Evolutionary conservation across 768 basidiomycete species (phyloP).

Genomic region (Naganishia vaughanmartiniae): DNA sequence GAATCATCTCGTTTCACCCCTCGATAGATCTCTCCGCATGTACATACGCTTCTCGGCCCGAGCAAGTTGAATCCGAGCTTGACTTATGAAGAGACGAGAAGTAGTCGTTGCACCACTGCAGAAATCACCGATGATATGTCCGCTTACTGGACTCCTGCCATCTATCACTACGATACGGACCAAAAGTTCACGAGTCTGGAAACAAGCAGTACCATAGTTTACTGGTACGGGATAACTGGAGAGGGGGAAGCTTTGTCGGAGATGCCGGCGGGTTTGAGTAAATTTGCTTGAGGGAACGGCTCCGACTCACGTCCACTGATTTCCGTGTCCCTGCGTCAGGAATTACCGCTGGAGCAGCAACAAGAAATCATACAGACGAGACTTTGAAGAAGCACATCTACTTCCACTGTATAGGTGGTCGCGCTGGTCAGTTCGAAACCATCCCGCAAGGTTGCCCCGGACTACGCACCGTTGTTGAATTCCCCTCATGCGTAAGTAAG

Average conservation of each 20-base stretch:
- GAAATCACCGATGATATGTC: slow-evolving; percentile 44
- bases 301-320: neutral
- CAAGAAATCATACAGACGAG: neutral
- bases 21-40: neutral
- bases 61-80: slow-evolving; percentile 11
- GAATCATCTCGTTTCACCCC: neutral
- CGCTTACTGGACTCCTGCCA: slow-evolving; percentile 31
- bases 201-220: neutral
- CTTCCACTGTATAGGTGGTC: neutral
- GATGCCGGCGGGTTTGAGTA: slow-evolving; percentile 8
- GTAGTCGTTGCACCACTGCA: slow-evolving; percentile 38
- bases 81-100: slow-evolving; percentile 34
- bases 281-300: neutral
- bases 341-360: neutral
- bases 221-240: slow-evolving; percentile 8
- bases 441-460: slow-evolving; percentile 9
- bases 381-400: slow-evolving; percentile 10
- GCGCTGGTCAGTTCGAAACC: neutral
- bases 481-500: neutral
- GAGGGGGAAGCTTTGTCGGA: slow-evolving; percentile 5
- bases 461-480: slow-evolving; percentile 14
- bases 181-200: slow-evolving; percentile 24
- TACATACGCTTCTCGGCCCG: neutral
- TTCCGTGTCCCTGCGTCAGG: neutral
- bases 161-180: slow-evolving; percentile 18